A percentile compares a stretch with the other conserved stretches of the same genome.
phyloP scores from a whole-genome alignment of 2,329 filamentous ascomycete species.

The Metarhizium sp. region DNA sequence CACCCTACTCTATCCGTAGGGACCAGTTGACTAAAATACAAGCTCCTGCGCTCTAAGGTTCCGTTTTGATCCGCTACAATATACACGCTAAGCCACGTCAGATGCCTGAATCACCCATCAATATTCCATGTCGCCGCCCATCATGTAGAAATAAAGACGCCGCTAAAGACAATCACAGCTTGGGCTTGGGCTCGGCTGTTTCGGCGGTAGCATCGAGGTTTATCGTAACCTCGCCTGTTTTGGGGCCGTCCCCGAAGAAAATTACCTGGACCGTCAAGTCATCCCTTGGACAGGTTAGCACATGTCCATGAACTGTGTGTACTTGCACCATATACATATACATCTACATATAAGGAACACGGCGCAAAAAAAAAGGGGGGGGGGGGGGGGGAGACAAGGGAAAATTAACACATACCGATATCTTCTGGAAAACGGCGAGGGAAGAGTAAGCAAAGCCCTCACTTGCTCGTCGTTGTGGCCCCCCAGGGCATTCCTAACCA shows the following conservation, averaged over 20 bases:
- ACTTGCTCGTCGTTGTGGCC: slow-evolving; percentile 91
- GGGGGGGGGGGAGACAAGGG: not conserved
- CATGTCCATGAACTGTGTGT: not conserved
- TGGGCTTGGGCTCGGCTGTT: slow-evolving; percentile 25
- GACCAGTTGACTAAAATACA: not conserved
- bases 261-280: slow-evolving; percentile 97
- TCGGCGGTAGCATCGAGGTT: slow-evolving; percentile 78
- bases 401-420: slow-evolving; percentile 55
- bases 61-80: not conserved
- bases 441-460: slow-evolving; percentile 81
- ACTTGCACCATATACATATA: no score
- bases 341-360: no score
- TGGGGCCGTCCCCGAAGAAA: slow-evolving; percentile 82
- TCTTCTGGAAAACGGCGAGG: slow-evolving; percentile 80
- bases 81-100: not conserved
- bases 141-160: not conserved
- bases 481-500: slow-evolving; percentile 89
- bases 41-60: not conserved
- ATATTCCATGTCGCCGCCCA: not conserved
- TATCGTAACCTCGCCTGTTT: slow-evolving; percentile 67
- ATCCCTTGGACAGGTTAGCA: slow-evolving; percentile 46
- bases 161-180: slow-evolving; percentile 21
- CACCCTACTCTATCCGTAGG: not conserved
- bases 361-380: not conserved
- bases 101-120: not conserved